Base-by-base conservation (phyloP, 768 basidiomycete genomes). In the Wakefieldia striispora region DNA sequence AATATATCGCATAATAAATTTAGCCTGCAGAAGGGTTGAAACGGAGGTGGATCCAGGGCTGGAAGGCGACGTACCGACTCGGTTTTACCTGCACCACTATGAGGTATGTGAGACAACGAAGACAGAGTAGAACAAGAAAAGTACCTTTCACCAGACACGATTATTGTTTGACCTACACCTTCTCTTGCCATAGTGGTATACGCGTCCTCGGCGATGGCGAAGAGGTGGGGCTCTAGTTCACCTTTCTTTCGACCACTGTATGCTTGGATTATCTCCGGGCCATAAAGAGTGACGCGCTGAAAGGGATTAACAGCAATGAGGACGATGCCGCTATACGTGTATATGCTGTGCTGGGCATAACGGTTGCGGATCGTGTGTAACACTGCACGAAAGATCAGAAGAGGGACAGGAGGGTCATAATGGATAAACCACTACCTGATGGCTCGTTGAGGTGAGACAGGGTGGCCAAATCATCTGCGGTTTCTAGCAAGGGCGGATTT, bases 271-370 rank as follows among this genome's bases (percentile, higher is more conserved):
- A 97, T 91, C 66, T 97, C 93, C 19, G 92, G 91, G 6, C 91
- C 92, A 76, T 99, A 99, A 51, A 98, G 85, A 21, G 93, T 91
- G 63, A 99, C 88, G 64, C 94, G 90, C 71, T 95, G 91, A 71
- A 99, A 99, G 40, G 97, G 97, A 71, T 99, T 99, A 73, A 99
- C 86, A 46, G 97, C 97, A 66, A 99, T 97, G 57, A 99, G 82
- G 53, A 98, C 95, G 58, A 98, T 99, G 59, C 97, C 97, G 55
- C 91, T 95, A 74, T 98, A 99, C 27, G 97, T 98, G 65, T 98
- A 99, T 61, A 98, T 98, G 66, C 91, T 91, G 69, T 95, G 95
- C 58, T 94, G 89, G 29, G 87, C 90, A 73, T 99, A 99, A 60
- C 95, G 89, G 70, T 95, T 95, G 33, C 89, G 85, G 60, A 99